Conservation (phyloP, 2,329 filamentous ascomycete genomes). For the Fusarium sp. region DNA sequence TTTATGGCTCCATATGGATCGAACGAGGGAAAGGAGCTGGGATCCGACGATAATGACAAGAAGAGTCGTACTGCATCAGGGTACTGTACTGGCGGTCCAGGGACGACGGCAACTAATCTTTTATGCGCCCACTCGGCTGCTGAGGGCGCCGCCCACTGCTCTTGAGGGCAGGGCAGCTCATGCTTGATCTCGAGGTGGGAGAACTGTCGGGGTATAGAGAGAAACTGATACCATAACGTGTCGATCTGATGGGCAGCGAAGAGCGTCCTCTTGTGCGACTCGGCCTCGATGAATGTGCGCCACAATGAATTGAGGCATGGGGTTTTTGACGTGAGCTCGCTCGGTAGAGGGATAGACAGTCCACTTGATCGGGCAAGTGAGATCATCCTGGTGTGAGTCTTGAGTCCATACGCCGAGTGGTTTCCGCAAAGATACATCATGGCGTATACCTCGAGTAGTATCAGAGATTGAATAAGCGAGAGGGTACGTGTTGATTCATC, state of each 20-base stretch:
- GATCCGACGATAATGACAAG: constrained; percentile 43
- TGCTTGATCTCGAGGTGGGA: constrained; percentile 56
- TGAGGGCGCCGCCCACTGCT: constrained; percentile 50
- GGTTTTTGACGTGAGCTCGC: constrained; percentile 22
- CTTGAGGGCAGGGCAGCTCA: constrained; percentile 51
- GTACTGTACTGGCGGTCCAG: constrained; percentile 4
- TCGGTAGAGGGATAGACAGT: constrained; percentile 46
- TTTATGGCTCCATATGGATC: constrained; percentile 54
- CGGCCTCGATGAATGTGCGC: constrained; percentile 48
- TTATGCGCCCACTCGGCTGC: constrained; percentile 49
- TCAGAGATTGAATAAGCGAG: constrained; percentile 48
- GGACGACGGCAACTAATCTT: constrained; percentile 30
- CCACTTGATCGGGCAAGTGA: constrained; percentile 48
- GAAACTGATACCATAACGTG: constrained; percentile 54
- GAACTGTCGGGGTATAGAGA: constrained; percentile 49
- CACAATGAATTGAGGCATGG: constrained; percentile 43
- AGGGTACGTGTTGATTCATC: constrained; percentile 40
- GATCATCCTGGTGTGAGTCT: constrained; percentile 53
- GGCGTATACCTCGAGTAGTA: constrained; percentile 53
- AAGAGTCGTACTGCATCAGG: constrained; percentile 40
- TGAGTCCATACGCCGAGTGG: constrained; percentile 47
- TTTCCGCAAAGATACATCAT: constrained; percentile 54
- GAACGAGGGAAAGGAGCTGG: constrained; percentile 45
- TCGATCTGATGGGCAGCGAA: constrained; percentile 56
- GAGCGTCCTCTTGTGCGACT: constrained; percentile 53